phyloP scores from a whole-genome alignment of 2,329 filamentous ascomycete genomes.

The Orbilia brochopaga region DNA sequence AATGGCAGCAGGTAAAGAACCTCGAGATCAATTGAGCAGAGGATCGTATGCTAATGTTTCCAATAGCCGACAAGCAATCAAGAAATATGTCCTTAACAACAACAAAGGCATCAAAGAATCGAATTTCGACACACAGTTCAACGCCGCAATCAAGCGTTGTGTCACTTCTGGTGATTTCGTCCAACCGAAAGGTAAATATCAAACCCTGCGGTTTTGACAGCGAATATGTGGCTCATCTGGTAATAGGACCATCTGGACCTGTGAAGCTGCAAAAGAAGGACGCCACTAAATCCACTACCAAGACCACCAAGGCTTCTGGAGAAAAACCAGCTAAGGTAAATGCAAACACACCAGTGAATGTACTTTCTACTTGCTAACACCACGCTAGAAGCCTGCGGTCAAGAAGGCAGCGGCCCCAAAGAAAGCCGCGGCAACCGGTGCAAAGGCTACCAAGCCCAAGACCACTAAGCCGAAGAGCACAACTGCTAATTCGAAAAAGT shows the following conservation, averaged over 20 bases:
- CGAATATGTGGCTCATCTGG: background rate
- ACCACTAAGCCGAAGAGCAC: constrained; percentile 8
- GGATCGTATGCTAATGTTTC: no score
- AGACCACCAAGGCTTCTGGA: constrained; percentile 20
- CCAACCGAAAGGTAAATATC: constrained; percentile 38
- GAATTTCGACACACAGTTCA: constrained; percentile 47
- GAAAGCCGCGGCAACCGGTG: constrained; percentile 12
- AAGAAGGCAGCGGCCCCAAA: constrained; percentile 27
- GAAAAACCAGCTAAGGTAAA: constrained; percentile 38
- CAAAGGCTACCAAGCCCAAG: constrained; percentile 31
- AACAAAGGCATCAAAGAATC: constrained; percentile 49
- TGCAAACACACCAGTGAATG: background rate
- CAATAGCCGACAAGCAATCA: constrained; percentile 43
- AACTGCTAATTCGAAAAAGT: constrained; percentile 38
- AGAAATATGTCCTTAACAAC: constrained; percentile 50
- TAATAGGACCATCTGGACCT: constrained; percentile 34
- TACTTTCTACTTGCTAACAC: constrained; percentile 2
- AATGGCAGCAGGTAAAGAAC: constrained; percentile 45
- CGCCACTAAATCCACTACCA: constrained; percentile 26
- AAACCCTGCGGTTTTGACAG: background rate
- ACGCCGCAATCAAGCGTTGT: constrained; percentile 38
- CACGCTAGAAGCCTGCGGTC: constrained; percentile 13
- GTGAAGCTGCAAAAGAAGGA: constrained; percentile 50
- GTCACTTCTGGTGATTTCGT: constrained; percentile 39
- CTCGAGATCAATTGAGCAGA: no score